These are phyloP conservation scores for Hansfordia pulvinata DNA, from an alignment of 2,329 filamentous ascomycete species.

Conservation along the genomic window DNA sequence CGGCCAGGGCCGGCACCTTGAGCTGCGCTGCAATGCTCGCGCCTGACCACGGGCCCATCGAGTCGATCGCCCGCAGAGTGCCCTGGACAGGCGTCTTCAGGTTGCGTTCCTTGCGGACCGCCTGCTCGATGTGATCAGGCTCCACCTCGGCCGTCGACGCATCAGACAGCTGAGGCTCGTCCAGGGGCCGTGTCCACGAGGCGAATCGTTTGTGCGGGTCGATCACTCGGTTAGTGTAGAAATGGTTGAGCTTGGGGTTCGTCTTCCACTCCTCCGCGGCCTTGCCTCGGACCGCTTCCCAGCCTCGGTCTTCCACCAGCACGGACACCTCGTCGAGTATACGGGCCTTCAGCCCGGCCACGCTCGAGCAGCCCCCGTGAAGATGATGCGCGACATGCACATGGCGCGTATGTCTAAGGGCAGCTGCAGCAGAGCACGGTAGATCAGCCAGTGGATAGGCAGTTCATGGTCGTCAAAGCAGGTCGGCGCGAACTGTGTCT, in stretches of 20 bases:
- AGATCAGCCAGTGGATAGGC: slow-evolving; percentile 63
- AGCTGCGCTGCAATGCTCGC: slow-evolving; percentile 58
- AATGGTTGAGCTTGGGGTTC: slow-evolving; percentile 27
- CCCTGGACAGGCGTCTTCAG: slow-evolving; percentile 34
- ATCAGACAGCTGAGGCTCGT: too few species aligned
- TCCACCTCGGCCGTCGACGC: too few species aligned
- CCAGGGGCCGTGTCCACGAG: slow-evolving; percentile 7
- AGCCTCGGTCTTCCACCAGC: slow-evolving; percentile 56
- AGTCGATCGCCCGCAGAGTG: slow-evolving; percentile 50
- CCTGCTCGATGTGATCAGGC: slow-evolving; percentile 42
- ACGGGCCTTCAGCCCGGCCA: slow-evolving; percentile 67
- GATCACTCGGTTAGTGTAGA: too few species aligned
- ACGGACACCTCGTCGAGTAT: slow-evolving; percentile 61
- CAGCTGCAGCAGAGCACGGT: slow-evolving; percentile 59
- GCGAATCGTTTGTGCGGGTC: slow-evolving; percentile 5
- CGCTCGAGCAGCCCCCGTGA: slow-evolving; percentile 71
- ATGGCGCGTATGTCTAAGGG: slow-evolving; percentile 70
- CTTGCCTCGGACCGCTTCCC: slow-evolving; percentile 64
- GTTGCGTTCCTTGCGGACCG: slow-evolving; percentile 32
- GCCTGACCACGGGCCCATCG: slow-evolving; percentile 61
- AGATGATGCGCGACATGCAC: slow-evolving; percentile 81
- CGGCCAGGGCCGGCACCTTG: slow-evolving; percentile 53
- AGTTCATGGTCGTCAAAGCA: slow-evolving; percentile 80
- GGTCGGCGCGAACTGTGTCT: slow-evolving; percentile 28
- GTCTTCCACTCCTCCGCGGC: slow-evolving; percentile 40